Base-by-base conservation (phyloP, 495 filamentous ascomycete species). In the Neurospora sp. region DNA sequence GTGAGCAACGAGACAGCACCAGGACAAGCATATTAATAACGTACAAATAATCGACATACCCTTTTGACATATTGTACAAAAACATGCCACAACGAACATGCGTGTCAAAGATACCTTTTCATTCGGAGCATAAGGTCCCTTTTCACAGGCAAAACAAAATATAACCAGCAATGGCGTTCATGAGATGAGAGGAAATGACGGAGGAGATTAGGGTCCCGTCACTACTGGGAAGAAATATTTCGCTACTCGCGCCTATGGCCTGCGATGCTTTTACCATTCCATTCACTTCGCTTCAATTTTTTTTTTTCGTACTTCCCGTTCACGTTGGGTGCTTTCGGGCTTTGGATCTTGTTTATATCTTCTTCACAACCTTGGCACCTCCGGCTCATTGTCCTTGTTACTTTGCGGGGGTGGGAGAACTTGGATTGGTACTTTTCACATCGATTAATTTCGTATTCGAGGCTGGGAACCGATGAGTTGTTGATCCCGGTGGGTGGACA, bases 1-100 rank as follows among this genome's bases (percentile, higher is more conserved):
- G 77, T 84, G 40, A 80, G 75, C 68, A 80, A 84, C 46, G 87
- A 86, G 73, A 85, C 85, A 31, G 81, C 84, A 69, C 81, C 82
- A 5, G 85, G 85, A 69, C 85, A 87, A 77, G 86, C 87, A 31
- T 82, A 84, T 48, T 87, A 79, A 73, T 76, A 71, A 40, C 40
- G 69, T 68, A 61, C 10, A 12, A 69, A 27, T 70, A n/a, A 38
- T 22, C 6, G 31, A 72, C 18, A 73, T 18, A 44, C n/a, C 48
- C 61, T 22, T 44, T 27, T 6, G 7, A 18, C 6, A 18, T 4
- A 18, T 22, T 16, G 12, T 31, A 16, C 48, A 61, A 31, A 61
- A 61, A 16, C 53, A 66, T 66, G 48, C 48, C 48, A 14, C 48
- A 6, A 22, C 2, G 46, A 6, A 22, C n/a, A 53, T 53, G n/a